phyloP scores from a whole-genome alignment of 345 rosid genomes.

The Pugionium dolabratum region DNA sequence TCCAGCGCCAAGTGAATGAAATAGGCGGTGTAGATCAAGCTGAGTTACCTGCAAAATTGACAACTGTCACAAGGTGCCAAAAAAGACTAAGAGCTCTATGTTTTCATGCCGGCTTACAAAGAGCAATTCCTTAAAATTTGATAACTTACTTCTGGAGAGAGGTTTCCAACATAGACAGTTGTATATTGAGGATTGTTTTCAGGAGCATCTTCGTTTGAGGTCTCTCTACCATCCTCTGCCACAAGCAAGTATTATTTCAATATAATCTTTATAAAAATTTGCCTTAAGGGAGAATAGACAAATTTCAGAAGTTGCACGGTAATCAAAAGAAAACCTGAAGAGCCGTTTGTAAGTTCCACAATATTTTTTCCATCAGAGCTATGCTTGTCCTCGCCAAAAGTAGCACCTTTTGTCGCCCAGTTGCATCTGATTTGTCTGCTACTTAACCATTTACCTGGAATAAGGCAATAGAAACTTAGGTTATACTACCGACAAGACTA shows the following conservation, averaged over 20 bases:
- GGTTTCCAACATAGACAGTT: slow-evolving; percentile 96
- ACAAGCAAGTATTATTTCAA: not conserved
- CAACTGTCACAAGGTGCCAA: slow-evolving; percentile 12
- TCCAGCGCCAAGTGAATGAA: slow-evolving; percentile 75
- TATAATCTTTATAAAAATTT: not conserved
- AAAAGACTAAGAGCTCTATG: not conserved
- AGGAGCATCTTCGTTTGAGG: slow-evolving; percentile 67
- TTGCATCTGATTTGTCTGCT: slow-evolving; percentile 92
- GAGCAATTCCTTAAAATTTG: slow-evolving; percentile 1
- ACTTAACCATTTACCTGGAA: slow-evolving; percentile 86
- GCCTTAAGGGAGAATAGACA: not conserved
- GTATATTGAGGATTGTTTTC: slow-evolving; percentile 89
- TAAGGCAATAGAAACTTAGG: not conserved
- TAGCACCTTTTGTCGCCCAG: slow-evolving; percentile 93
- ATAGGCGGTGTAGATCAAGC: slow-evolving; percentile 72
- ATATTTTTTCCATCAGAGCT: slow-evolving; percentile 74
- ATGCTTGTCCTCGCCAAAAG: slow-evolving; percentile 65
- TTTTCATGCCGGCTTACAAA: not conserved
- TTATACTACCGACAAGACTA: slow-evolving; percentile 2
- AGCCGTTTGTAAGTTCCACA: slow-evolving; percentile 72
- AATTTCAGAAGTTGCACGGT: not conserved
- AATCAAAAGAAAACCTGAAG: slow-evolving; percentile 56
- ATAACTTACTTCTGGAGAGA: slow-evolving; percentile 84
- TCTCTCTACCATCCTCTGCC: slow-evolving; percentile 86
- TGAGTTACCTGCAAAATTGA: slow-evolving; percentile 61